phyloP scores from a whole-genome alignment of 306 rosid genomes.

The Rubus parviflorus region DNA sequence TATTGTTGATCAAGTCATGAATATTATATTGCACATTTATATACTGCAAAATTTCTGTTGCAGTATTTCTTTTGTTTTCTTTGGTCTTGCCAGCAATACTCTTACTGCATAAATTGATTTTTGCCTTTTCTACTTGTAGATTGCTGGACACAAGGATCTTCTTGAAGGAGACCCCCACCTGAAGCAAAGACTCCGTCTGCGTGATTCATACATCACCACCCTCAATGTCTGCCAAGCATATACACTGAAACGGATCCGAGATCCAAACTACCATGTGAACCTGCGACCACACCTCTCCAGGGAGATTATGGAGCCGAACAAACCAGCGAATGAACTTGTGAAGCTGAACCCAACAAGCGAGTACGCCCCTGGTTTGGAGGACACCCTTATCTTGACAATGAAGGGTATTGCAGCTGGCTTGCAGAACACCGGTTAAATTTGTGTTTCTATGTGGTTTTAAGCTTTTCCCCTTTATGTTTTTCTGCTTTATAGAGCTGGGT shows the following conservation, averaged over 20 bases:
- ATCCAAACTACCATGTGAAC: constrained; percentile 55
- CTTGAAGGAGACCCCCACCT: constrained; percentile 90
- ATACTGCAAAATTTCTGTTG: background rate
- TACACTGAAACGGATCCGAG: constrained; percentile 86
- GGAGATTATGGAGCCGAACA: constrained; percentile 57
- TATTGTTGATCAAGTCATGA: background rate
- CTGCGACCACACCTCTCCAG: constrained; percentile 64
- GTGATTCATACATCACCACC: constrained; percentile 88
- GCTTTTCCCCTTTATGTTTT: background rate
- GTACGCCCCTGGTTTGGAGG: constrained; percentile 95
- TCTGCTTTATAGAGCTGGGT: constrained; percentile 19
- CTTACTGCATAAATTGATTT: background rate
- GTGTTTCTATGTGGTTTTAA: background rate
- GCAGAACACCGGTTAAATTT: constrained; percentile 90
- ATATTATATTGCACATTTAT: background rate
- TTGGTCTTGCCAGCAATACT: background rate
- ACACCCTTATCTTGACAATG: constrained; percentile 96
- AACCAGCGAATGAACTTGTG: constrained; percentile 77
- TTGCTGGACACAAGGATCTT: constrained; percentile 93
- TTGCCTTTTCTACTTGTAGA: constrained; percentile 43
- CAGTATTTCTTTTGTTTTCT: background rate
- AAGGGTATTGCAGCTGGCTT: constrained; percentile 99
- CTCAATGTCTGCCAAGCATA: constrained; percentile 95
- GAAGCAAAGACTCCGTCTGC: constrained; percentile 91
- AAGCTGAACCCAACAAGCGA: constrained; percentile 87